These are phyloP conservation scores for Podaxis carcinomalis DNA, from an alignment of 768 basidiomycete species.

Conservation along the genomic window DNA sequence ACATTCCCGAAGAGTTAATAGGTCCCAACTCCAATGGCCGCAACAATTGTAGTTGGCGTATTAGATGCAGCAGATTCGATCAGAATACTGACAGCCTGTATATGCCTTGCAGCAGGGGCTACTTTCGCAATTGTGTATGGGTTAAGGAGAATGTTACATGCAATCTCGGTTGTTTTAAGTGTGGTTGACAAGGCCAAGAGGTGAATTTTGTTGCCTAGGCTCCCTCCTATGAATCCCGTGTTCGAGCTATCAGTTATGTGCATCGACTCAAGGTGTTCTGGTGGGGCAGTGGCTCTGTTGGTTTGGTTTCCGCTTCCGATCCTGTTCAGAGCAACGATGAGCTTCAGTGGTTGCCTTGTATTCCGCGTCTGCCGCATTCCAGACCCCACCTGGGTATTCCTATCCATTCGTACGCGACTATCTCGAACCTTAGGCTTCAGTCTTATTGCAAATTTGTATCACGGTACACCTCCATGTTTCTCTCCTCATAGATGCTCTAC, in stretches of 20 bases:
- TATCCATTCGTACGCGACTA: neutral
- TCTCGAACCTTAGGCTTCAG: neutral
- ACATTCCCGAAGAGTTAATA: neutral
- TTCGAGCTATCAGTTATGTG: neutral
- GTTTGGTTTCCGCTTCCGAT: too few relatives aligned
- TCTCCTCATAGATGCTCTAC: too few relatives aligned
- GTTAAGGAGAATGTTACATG: neutral
- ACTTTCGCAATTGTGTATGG: neutral
- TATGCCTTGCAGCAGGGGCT: neutral
- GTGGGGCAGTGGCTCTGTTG: too few relatives aligned
- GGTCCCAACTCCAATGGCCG: neutral
- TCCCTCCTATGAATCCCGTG: neutral
- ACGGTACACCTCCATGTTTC: too few relatives aligned
- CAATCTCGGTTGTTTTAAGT: neutral
- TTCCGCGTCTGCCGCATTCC: too few relatives aligned
- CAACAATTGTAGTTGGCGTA: neutral
- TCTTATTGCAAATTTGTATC: too few relatives aligned
- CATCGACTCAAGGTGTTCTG: too few relatives aligned
- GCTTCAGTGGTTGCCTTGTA: too few relatives aligned
- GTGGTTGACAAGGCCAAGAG: neutral
- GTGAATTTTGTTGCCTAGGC: neutral
- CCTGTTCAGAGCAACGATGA: too few relatives aligned
- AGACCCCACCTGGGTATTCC: too few relatives aligned
- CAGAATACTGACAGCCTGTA: neutral
- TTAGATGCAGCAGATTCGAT: neutral